These are phyloP conservation scores for Silybum marianum DNA, from an alignment of 129 eudicot genomes.

Conservation along the genomic window DNA sequence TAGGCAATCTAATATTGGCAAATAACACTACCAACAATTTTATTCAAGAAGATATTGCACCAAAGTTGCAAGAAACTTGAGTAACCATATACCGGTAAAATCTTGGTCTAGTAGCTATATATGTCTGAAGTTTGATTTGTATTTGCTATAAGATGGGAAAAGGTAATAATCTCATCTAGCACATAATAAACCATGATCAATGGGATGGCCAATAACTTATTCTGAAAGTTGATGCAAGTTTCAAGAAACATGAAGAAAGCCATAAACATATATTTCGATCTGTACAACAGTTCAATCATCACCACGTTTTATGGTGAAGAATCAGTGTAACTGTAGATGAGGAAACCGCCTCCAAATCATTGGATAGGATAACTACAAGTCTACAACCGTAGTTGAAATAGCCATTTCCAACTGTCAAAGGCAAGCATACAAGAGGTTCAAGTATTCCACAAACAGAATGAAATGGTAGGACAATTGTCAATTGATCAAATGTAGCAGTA, in stretches of 20 bases:
- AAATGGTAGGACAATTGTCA: neutral
- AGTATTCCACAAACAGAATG: neutral
- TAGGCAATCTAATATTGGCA: neutral
- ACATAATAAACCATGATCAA: neutral
- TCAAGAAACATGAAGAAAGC: neutral
- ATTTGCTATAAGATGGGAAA: neutral
- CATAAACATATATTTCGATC: neutral
- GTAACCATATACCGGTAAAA: neutral
- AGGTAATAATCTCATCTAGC: neutral
- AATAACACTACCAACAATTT: neutral
- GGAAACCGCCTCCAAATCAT: neutral
- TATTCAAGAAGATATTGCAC: neutral
- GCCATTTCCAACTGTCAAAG: conserved; percentile 2
- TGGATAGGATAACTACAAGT: neutral
- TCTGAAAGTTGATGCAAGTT: neutral
- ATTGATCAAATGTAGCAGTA: neutral
- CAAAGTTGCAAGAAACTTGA: conserved; percentile 1
- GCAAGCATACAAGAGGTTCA: conserved; percentile 1
- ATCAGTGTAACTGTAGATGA: neutral
- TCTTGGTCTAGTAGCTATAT: neutral
- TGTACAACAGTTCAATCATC: neutral
- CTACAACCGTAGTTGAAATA: neutral
- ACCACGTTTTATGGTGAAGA: neutral
- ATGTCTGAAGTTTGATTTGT: neutral
- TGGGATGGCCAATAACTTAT: neutral